phyloP scores from a whole-genome alignment of 2,329 filamentous ascomycete genomes.

The Apiospora phragmitis region DNA sequence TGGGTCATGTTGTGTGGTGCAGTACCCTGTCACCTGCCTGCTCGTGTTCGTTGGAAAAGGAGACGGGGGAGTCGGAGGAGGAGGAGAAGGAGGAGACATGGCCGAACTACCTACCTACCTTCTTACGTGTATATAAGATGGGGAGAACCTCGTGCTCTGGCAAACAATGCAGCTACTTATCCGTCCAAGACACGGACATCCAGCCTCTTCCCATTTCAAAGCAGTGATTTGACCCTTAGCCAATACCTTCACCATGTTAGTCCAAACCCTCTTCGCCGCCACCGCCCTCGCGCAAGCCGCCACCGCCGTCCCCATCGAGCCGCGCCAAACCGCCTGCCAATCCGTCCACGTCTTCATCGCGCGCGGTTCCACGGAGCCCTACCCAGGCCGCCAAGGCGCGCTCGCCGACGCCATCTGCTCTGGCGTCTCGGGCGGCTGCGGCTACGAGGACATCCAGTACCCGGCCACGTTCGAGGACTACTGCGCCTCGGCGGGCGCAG shows the following conservation, averaged over 20 bases:
- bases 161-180: neutral
- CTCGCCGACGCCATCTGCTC: slow-evolving; percentile 5
- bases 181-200: neutral
- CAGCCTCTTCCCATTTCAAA: neutral
- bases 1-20: neutral
- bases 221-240: neutral
- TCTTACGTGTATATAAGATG: neutral
- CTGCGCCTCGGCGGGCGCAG: slow-evolving; percentile 2
- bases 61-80: neutral
- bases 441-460: slow-evolving; percentile 10
- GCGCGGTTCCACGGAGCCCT: slow-evolving; percentile 6
- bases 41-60: neutral
- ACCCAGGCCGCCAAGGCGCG: slow-evolving; percentile 9
- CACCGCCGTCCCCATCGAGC: slow-evolving; percentile 6
- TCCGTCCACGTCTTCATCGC: slow-evolving; percentile 9
- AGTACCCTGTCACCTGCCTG: neutral
- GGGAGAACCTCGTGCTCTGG: neutral
- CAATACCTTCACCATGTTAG: neutral
- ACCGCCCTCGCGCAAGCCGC: neutral
- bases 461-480: slow-evolving; percentile 10
- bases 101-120: neutral
- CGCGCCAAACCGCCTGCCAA: slow-evolving; percentile 11
- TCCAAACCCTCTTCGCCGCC: slow-evolving; percentile 10
- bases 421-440: slow-evolving; percentile 12
- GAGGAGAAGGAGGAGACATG: neutral